Evolutionary conservation across 345 rosid genomes (phyloP).

Genomic region (Trapa bicornis): DNA sequence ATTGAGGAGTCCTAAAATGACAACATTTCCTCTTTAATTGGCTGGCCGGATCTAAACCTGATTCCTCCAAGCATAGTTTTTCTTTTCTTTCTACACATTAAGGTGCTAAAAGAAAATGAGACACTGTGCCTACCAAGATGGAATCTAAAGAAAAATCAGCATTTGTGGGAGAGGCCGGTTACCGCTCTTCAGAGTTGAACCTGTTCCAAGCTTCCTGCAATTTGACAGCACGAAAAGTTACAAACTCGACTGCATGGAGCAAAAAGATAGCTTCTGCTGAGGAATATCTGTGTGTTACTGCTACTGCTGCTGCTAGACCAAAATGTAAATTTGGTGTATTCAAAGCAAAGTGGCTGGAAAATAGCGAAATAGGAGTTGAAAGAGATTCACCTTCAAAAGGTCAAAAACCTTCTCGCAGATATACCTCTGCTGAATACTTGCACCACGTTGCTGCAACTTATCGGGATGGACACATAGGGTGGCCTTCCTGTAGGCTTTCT

Average conservation of each 20-base stretch:
- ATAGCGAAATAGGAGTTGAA: background rate
- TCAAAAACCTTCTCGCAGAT: conserved; percentile 89
- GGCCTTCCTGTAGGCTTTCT: conserved; percentile 94
- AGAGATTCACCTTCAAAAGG: conserved; percentile 62
- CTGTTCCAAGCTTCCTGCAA: conserved; percentile 91
- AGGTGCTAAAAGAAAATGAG: background rate
- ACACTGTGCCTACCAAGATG: background rate
- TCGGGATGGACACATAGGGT: conserved; percentile 97
- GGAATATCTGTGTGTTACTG: background rate
- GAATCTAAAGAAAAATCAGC: conserved; percentile 5
- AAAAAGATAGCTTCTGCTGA: background rate
- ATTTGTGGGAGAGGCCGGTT: conserved; percentile 8
- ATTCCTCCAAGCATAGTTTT: background rate
- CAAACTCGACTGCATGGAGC: background rate
- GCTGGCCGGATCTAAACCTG: background rate
- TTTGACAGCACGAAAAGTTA: conserved; percentile 7
- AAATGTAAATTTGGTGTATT: background rate
- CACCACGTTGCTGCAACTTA: conserved; percentile 90
- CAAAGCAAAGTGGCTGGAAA: background rate
- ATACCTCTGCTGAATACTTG: conserved; percentile 86
- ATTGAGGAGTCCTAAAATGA: background rate
- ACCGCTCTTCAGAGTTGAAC: conserved; percentile 89
- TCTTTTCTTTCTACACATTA: background rate
- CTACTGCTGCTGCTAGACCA: background rate
- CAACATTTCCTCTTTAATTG: background rate